phyloP scores from a whole-genome alignment of 306 rosid species.

The Adenanthera pavonina region DNA sequence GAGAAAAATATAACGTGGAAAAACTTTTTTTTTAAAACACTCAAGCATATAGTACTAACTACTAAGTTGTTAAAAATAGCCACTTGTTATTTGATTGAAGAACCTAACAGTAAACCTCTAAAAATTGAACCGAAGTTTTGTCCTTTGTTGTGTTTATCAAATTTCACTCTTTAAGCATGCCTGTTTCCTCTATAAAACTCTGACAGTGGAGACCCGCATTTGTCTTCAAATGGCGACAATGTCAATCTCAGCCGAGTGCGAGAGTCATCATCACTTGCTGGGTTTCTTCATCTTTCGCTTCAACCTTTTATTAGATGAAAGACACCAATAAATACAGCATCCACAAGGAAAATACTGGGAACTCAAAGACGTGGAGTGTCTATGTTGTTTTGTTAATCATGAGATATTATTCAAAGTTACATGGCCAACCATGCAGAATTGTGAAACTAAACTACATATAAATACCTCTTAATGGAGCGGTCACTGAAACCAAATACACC shows the following conservation, averaged over 20 bases:
- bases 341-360: conserved; percentile 28
- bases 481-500: conserved; percentile 77
- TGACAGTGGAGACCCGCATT: conserved; percentile 10
- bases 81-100: not conserved
- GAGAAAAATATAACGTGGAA: not conserved
- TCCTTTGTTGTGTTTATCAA: not conserved
- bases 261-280: conserved; percentile 45
- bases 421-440: conserved; percentile 15
- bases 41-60: not conserved
- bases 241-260: conserved; percentile 5
- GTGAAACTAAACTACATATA: conserved; percentile 24
- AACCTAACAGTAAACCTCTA: not conserved
- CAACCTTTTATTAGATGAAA: conserved; percentile 49
- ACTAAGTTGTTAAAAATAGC: not conserved
- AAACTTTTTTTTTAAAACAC: not conserved
- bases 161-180: not conserved
- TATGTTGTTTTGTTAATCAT: not conserved
- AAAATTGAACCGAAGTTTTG: conserved; percentile 1
- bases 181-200: not conserved
- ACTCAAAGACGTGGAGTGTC: conserved; percentile 5
- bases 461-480: conserved; percentile 68
- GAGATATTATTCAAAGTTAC: not conserved
- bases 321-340: conserved; percentile 31
- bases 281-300: conserved; percentile 65
- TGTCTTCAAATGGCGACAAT: conserved; percentile 31